Evolutionary conservation across 2,329 filamentous ascomycete species (phyloP).

Genomic region (Hymenoscyphus occultus): DNA sequence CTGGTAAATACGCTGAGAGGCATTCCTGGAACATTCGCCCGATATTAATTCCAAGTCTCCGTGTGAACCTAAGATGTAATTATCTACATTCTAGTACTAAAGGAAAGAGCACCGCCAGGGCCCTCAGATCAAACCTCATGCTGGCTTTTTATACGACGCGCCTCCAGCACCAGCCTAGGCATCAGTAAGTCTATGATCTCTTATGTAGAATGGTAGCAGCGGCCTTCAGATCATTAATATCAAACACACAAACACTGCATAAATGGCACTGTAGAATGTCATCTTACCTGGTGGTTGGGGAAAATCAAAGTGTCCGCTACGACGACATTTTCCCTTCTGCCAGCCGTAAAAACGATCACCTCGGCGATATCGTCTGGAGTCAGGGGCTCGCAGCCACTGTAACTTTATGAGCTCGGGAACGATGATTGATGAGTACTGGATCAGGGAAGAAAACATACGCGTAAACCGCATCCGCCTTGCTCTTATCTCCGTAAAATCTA

Average conservation of each 20-base stretch:
- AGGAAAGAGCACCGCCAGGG: no score
- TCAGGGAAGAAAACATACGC: slow-evolving; percentile 52
- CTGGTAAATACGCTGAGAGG: not conserved
- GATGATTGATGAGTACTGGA: not conserved
- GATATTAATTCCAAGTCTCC: no score
- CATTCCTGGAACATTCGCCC: not conserved
- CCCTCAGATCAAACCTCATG: not conserved
- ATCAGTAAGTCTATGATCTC: slow-evolving; percentile 34
- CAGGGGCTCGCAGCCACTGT: slow-evolving; percentile 72
- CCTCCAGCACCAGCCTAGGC: slow-evolving; percentile 35
- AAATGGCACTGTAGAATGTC: slow-evolving; percentile 9
- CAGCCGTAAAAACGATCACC: slow-evolving; percentile 80
- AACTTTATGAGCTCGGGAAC: not conserved
- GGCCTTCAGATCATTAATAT: slow-evolving; percentile 37
- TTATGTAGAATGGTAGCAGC: slow-evolving; percentile 46
- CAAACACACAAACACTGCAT: not conserved
- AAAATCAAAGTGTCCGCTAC: slow-evolving; percentile 84
- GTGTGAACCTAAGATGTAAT: no score
- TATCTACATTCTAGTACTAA: no score
- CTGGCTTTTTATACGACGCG: slow-evolving; percentile 32
- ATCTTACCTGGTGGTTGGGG: slow-evolving; percentile 79
- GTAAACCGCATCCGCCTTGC: slow-evolving; percentile 87
- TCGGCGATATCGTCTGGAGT: slow-evolving; percentile 91
- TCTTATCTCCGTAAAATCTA: slow-evolving; percentile 82
- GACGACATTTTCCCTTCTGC: slow-evolving; percentile 84